These are phyloP conservation scores for Postia placenta DNA, from an alignment of 768 basidiomycete genomes.

Conservation along the genomic window DNA sequence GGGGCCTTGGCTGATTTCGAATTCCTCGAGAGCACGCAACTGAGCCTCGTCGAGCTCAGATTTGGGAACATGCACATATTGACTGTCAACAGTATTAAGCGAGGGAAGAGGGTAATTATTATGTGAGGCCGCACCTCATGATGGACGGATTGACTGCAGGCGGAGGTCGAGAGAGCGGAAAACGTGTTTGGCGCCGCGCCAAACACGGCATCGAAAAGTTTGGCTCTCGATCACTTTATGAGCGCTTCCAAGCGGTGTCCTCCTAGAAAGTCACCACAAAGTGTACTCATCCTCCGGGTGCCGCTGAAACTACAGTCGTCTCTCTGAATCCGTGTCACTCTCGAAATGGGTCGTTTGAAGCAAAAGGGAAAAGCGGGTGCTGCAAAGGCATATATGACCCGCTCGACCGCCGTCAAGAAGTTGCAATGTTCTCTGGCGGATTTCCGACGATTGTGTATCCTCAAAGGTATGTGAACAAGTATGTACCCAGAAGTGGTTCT, in stretches of 20 bases:
- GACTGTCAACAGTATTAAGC: conserved; percentile 43
- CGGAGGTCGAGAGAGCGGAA: background rate
- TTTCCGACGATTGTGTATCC: conserved; percentile 92
- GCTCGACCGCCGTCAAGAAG: conserved; percentile 89
- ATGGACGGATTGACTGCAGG: conserved; percentile 5
- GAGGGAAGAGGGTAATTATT: background rate
- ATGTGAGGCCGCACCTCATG: conserved; percentile 20
- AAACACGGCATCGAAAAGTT: conserved; percentile 22
- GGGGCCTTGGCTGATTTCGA: conserved; percentile 98
- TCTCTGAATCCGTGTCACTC: background rate
- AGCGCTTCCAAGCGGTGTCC: too few relatives aligned
- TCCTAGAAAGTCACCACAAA: too few relatives aligned
- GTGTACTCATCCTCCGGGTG: too few relatives aligned
- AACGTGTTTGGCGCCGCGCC: conserved; percentile 10
- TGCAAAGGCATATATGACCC: conserved; percentile 86
- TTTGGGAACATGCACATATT: conserved; percentile 95
- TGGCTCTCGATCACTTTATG: conserved; percentile 16
- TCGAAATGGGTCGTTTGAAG: conserved; percentile 66
- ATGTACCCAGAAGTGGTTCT: too few relatives aligned
- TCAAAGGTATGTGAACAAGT: conserved; percentile 72
- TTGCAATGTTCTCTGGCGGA: conserved; percentile 95
- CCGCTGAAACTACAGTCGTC: too few relatives aligned
- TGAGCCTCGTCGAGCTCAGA: conserved; percentile 98
- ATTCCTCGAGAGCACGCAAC: conserved; percentile 92
- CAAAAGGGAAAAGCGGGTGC: conserved; percentile 89